Conservation (phyloP, 306 rosid species). For the Vachellia pachyceras region DNA sequence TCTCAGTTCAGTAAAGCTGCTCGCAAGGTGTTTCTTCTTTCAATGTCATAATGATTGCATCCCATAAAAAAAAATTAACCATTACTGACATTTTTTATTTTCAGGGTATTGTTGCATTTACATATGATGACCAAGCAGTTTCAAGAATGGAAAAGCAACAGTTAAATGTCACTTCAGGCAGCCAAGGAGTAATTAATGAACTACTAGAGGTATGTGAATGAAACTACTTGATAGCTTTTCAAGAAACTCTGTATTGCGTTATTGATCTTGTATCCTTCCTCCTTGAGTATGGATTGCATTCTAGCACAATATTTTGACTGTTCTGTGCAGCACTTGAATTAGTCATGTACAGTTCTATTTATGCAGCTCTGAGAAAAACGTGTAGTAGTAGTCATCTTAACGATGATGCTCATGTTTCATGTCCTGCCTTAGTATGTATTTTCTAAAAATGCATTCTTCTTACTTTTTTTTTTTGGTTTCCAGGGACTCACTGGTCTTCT, state of each 20-base stretch:
- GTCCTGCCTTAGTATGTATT: constrained; percentile 13
- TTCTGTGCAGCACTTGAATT: background rate
- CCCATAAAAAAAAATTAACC: background rate
- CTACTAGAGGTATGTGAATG: constrained; percentile 71
- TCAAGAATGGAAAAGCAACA: constrained; percentile 73
- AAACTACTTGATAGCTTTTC: constrained; percentile 5
- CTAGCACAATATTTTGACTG: background rate
- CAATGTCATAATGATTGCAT: constrained; percentile 22
- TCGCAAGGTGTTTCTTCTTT: constrained; percentile 70
- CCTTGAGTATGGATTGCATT: background rate
- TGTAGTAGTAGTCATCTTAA: background rate
- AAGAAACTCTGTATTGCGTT: constrained; percentile 1
- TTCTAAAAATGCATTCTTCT: constrained; percentile 12
- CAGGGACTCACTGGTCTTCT: constrained; percentile 99
- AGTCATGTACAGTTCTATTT: background rate
- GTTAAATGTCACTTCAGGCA: constrained; percentile 61
- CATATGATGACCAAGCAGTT: constrained; percentile 86
- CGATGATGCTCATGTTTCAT: constrained; percentile 3
- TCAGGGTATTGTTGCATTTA: constrained; percentile 97
- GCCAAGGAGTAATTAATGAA: constrained; percentile 86
- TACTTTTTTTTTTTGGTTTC: constrained; percentile 39
- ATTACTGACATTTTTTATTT: constrained; percentile 28
- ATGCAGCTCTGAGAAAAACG: background rate
- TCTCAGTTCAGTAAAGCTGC: constrained; percentile 98
- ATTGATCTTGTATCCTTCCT: background rate